Conservation (phyloP, 208 protist species). For the Crithidia fasciculata region DNA sequence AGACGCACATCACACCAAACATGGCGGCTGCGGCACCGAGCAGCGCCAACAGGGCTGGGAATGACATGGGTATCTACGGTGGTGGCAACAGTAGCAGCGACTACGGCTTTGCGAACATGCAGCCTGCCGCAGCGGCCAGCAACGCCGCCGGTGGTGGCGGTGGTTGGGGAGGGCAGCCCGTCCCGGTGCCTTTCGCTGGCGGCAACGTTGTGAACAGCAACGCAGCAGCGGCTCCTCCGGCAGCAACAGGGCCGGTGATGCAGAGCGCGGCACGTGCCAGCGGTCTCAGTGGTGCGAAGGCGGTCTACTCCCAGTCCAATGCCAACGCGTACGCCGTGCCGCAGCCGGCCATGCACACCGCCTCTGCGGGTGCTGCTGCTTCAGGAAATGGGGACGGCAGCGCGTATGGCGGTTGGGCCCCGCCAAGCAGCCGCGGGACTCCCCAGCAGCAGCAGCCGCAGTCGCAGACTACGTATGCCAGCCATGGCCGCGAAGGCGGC, state of each 20-base stretch:
- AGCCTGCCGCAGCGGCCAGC: background rate
- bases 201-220: background rate
- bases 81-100: background rate
- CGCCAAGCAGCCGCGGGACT: background rate
- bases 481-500: background rate
- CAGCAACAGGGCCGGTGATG: background rate
- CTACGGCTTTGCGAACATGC: background rate
- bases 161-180: no score
- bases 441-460: slow-evolving; percentile 1
- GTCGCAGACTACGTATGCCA: slow-evolving; percentile 5
- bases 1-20: no score
- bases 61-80: background rate
- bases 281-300: background rate
- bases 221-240: background rate
- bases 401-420: background rate
- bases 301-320: no score
- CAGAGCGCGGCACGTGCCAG: background rate
- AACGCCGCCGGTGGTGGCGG: no score
- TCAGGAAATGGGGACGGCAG: background rate
- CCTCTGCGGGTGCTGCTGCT: no score
- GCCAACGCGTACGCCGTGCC: no score
- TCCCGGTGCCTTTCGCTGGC: no score
- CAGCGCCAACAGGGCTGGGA: background rate
- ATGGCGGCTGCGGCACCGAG: no score
- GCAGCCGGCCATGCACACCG: no score